These are phyloP conservation scores for Zostera marina DNA, from an alignment of 116 monocot species.

Conservation along the genomic window DNA sequence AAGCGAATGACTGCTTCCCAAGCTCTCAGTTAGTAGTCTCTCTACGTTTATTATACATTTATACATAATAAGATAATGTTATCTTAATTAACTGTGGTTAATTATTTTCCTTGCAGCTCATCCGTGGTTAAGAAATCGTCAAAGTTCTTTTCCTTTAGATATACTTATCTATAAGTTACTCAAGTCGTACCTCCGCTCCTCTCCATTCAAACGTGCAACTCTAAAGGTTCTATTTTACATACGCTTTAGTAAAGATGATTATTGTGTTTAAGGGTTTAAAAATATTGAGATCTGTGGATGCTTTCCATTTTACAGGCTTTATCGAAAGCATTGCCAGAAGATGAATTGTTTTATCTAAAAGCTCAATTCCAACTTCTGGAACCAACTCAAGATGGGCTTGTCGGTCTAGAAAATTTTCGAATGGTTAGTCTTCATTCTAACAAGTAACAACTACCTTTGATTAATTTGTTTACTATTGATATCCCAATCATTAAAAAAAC, in stretches of 20 bases:
- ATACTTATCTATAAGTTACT: constrained; percentile 70
- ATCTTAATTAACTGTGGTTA: too few species aligned
- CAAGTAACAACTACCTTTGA: not conserved
- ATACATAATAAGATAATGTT: not conserved
- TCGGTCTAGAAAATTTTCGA: constrained; percentile 66
- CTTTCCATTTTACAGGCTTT: constrained; percentile 38
- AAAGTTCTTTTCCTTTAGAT: constrained; percentile 45
- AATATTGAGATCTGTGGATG: not conserved
- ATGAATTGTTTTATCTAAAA: constrained; percentile 66
- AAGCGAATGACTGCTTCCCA: constrained; percentile 99
- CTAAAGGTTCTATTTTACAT: constrained; percentile 35
- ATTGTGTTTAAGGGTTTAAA: not conserved
- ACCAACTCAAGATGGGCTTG: constrained; percentile 52
- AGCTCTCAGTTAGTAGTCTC: constrained; percentile 54
- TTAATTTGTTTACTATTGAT: not conserved
- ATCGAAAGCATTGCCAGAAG: constrained; percentile 71
- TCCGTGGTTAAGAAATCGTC: constrained; percentile 79
- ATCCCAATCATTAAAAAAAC: not conserved
- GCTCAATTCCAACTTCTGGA: constrained; percentile 63
- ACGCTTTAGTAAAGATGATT: not conserved
- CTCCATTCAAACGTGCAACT: constrained; percentile 75
- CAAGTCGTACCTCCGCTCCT: constrained; percentile 61
- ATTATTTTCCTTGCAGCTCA: constrained; percentile 46
- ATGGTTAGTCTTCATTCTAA: constrained; percentile 23
- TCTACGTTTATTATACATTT: not conserved